Base-by-base conservation (phyloP, 805 yeast genomes). In the Starmerella floricola region DNA sequence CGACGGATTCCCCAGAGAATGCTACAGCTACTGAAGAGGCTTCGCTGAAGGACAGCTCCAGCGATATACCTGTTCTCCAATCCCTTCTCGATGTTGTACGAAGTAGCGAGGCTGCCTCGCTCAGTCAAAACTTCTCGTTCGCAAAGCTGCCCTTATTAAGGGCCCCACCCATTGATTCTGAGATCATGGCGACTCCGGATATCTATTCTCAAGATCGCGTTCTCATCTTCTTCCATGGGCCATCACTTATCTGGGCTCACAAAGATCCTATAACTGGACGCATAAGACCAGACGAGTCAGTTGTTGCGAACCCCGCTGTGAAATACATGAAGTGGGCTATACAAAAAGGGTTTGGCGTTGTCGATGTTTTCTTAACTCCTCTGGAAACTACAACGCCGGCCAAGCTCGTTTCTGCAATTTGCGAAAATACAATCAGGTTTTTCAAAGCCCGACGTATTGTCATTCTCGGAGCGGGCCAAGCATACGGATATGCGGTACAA, bases 211-310 rank as follows among this genome's bases (percentile, higher is more conserved):
- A 77, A 30, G 71, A 74, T n/a, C 73, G 79, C 6, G 61, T 87
- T 5, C 63, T 86, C 8, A 64, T 88, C 8, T 59, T 83, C 6
- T 74, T 87, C 16, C 97, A 87, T 60, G 97, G 87, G 55, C 84
- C 96, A 2, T 83, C 95, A 6, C 87, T 85, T 45, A 71, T 91
- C 6, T 86, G 95, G 94, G 94, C 93, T 2, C 75, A 78, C 50
- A 65, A 78, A 31, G 86, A 85, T 57, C 83, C 94, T 0, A 44
- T 49, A 11, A 74, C 81, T 8, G 97, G 97, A 6, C 68, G 73
- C 38, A 72, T 88, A 29, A 84, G 83, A 49, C 68, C 86, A 13
- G 70, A 74, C 35, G 72, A 80, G 1, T 76, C 94, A 2, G 72
- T 82, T 3, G 72, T 85, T 17, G 73, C 82, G 34, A 95, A 86